Percentiles rank a stretch among this genome's conserved stretches.
phyloP scores from a whole-genome alignment of 306 rosid genomes.

The Cucurbita moschata region DNA sequence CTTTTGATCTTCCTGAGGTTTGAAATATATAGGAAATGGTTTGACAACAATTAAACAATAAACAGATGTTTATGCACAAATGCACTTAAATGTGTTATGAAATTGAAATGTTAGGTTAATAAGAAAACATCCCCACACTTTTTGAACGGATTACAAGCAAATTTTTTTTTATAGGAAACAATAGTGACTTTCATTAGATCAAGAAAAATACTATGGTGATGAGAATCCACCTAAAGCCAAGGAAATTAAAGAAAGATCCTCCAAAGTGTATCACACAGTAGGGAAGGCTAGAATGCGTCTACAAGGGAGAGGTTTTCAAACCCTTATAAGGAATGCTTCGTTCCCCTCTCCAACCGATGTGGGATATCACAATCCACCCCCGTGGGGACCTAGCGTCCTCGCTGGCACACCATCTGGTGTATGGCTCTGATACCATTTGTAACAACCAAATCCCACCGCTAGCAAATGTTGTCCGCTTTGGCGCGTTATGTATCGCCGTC shows the following conservation, averaged over 20 bases:
- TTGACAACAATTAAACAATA: background rate
- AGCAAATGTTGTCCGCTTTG: too few species aligned
- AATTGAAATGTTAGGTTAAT: background rate
- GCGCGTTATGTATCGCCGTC: too few species aligned
- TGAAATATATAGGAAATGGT: constrained; percentile 3
- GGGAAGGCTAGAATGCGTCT: background rate
- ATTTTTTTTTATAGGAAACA: background rate
- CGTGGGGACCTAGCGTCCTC: too few species aligned
- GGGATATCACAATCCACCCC: too few species aligned
- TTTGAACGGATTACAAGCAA: background rate
- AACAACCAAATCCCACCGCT: too few species aligned
- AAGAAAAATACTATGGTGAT: background rate
- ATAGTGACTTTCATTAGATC: background rate
- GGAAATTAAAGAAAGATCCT: background rate
- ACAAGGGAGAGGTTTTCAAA: too few species aligned
- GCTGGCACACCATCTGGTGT: too few species aligned
- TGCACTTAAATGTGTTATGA: background rate
- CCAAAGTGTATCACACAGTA: background rate
- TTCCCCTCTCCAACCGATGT: too few species aligned
- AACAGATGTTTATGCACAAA: background rate
- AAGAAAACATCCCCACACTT: background rate
- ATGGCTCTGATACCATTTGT: too few species aligned
- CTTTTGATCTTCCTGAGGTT: constrained; percentile 76
- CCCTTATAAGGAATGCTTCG: too few species aligned
- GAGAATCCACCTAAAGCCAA: background rate